These are phyloP conservation scores for Corinectria fuckeliana DNA, from an alignment of 2,329 filamentous ascomycete species.

Conservation along the genomic window DNA sequence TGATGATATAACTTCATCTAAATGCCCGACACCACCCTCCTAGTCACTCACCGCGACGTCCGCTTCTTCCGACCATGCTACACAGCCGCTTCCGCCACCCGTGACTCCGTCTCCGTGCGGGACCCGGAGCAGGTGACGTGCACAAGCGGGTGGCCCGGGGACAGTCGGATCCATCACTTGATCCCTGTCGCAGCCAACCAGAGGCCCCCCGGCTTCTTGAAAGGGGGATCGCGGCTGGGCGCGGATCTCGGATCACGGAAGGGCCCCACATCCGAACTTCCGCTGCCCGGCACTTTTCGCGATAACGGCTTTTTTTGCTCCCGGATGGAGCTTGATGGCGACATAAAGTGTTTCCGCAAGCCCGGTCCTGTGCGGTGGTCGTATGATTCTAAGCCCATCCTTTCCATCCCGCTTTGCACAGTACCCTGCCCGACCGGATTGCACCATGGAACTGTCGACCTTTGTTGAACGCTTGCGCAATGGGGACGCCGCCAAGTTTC, in stretches of 20 bases:
- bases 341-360: slow-evolving; percentile 40
- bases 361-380: slow-evolving; percentile 25
- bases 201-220: not conserved
- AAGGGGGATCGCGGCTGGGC: slow-evolving; percentile 3
- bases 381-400: slow-evolving; percentile 30
- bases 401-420: not conserved
- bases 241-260: slow-evolving; percentile 15
- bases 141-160: not conserved
- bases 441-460: slow-evolving; percentile 48
- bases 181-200: slow-evolving; percentile 3
- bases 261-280: slow-evolving; percentile 13
- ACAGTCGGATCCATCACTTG: not conserved
- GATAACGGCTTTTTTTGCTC: not conserved
- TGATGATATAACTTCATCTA: slow-evolving; percentile 7
- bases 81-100: slow-evolving; percentile 5
- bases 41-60: not conserved
- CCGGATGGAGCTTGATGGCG: slow-evolving; percentile 14
- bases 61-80: not conserved
- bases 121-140: not conserved
- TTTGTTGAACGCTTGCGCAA: slow-evolving; percentile 49
- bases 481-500: slow-evolving; percentile 52
- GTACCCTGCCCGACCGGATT: not conserved
- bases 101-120: too few species aligned
- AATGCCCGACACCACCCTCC: not conserved
- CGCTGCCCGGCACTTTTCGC: not conserved